Evolutionary conservation across 1,284 basidiomycete genomes (phyloP).

Genomic region (Rugosomyces carneus): DNA sequence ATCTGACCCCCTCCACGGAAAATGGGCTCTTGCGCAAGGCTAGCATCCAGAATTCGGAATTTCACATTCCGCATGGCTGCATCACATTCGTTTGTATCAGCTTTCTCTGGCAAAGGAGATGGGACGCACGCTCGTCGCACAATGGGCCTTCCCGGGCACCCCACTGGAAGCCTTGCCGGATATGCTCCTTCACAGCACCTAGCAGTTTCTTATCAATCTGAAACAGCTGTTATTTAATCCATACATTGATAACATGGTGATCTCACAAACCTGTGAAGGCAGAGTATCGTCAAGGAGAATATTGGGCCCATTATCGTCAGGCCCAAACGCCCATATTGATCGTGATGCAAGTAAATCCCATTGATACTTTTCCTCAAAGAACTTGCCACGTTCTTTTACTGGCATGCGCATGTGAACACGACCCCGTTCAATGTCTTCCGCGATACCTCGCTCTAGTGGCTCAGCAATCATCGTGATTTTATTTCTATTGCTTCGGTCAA

Average conservation of each 20-base stretch:
- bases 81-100: slow-evolving; percentile 3
- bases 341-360: slow-evolving; percentile 97
- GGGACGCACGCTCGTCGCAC: slow-evolving; percentile 91
- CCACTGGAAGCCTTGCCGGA: slow-evolving; percentile 99
- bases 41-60: slow-evolving; percentile 91
- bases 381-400: slow-evolving; percentile 86
- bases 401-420: slow-evolving; percentile 91
- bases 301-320: slow-evolving; percentile 92
- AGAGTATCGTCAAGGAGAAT: slow-evolving; percentile 94
- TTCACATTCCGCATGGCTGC: slow-evolving; percentile 97
- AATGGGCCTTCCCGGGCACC: slow-evolving; percentile 94
- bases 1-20: slow-evolving; percentile 92
- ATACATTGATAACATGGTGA: not conserved
- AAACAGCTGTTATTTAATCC: not conserved
- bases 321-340: slow-evolving; percentile 99
- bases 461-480: slow-evolving; percentile 98
- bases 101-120: slow-evolving; percentile 4
- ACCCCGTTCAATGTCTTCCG: slow-evolving; percentile 90
- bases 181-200: slow-evolving; percentile 85
- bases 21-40: slow-evolving; percentile 90
- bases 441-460: slow-evolving; percentile 88
- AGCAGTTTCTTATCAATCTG: slow-evolving; percentile 92
- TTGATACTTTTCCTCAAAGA: slow-evolving; percentile 94
- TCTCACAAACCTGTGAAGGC: slow-evolving; percentile 71
- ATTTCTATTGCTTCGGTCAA: slow-evolving; percentile 54